These are phyloP conservation scores for Diplodia mutila DNA, from an alignment of 2,329 filamentous ascomycete genomes.

Conservation along the genomic window DNA sequence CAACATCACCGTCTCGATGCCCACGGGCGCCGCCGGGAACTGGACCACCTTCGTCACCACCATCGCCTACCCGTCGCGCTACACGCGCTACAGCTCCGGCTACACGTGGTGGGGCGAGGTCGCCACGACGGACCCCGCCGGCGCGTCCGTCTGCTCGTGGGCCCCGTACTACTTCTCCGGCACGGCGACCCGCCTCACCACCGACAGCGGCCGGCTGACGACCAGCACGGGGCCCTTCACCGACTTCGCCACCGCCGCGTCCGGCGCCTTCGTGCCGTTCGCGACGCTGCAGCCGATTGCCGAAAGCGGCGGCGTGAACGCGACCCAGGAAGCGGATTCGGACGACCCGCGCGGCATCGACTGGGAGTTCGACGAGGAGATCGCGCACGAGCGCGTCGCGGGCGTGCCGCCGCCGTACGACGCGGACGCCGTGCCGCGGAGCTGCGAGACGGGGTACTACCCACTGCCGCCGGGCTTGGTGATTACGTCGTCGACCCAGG, in stretches of 20 bases:
- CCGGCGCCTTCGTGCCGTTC: not conserved
- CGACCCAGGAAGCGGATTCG: too few relatives aligned
- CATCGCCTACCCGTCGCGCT: not conserved
- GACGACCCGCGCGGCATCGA: not conserved
- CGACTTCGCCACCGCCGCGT: not conserved
- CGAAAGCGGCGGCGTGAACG: too few relatives aligned
- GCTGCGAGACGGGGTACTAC: not conserved
- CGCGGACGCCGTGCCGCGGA: not conserved
- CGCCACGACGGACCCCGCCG: not conserved
- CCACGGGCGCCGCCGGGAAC: not conserved
- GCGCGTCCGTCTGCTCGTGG: not conserved
- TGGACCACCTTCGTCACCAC: constrained; percentile 13
- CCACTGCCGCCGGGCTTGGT: not conserved
- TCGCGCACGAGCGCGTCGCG: not conserved
- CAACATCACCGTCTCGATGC: not conserved
- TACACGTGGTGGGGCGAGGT: constrained; percentile 7
- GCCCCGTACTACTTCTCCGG: not conserved
- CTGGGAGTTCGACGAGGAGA: not conserved
- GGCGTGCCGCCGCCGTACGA: not conserved
- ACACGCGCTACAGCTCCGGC: not conserved
- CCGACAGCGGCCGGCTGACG: not conserved
- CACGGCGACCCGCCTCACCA: not conserved
- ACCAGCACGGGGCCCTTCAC: not conserved
- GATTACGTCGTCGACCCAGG: not conserved
- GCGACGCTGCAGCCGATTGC: not conserved